Evolutionary conservation across 192 early-diverging fungal species (phyloP), one percentile per base, ranked within the genome.

Genomic region (Entomortierella lignicola): DNA sequence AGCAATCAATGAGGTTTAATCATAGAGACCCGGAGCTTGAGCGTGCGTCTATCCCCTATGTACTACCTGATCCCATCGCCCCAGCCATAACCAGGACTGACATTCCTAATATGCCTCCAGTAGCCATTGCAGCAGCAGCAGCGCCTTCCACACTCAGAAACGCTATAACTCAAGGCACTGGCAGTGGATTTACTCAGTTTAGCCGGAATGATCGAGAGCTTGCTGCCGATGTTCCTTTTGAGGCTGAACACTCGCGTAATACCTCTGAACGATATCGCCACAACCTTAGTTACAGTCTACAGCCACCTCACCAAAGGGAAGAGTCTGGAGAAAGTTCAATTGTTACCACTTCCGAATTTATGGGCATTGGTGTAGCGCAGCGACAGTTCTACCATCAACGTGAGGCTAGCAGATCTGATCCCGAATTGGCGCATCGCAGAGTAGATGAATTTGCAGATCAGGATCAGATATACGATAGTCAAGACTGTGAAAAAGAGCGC

Each of bases 371-470:
- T 37, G 10, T 37, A 37, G 31, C 3, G 6, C 44, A 47, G 12
- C 39, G 42, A 23, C 56, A 43, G 5, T 69, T 77, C 25, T 77
- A 79, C 17, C 75, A 79, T 48, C 67, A 70, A 8, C 61, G 62
- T 17, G 75, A 79, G 17, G 75, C 48, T 13, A 79, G 75, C 55
- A 61, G 52, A 2, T 79, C 75, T 0, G 75, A 79, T n/a, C 75
- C 75, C 15, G 75, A 79, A 39, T 34, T 79, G 6, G 61, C 56
- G 1, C 60, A 63, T n/a, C 6, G 26, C 10, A 54, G 52, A 6
- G 47, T 29, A 12, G 61, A 32, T 21, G 11, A 51, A 2, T 6
- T 8, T 30, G 27, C 37, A 26, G n/a, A 48, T 25, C 20, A 18
- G 53, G 53, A 50, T 8, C 59, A 27, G 44, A 31, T 34, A 7